These are phyloP conservation scores for Tephrocybe sp. DNA, from an alignment of 768 basidiomycete genomes.

Conservation along the genomic window DNA sequence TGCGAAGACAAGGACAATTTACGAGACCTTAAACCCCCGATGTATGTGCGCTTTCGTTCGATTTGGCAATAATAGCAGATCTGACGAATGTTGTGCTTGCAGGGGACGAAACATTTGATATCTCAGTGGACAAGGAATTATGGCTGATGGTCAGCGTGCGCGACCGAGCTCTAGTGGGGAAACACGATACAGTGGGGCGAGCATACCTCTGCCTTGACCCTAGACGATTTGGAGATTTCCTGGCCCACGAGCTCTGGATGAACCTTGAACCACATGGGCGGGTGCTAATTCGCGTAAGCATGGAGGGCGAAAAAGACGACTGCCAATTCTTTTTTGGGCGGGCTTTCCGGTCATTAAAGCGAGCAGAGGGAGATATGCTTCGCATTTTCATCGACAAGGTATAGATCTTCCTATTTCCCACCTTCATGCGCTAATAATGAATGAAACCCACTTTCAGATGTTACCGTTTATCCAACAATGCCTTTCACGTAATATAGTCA, in stretches of 20 bases:
- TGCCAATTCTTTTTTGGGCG: conserved; percentile 97
- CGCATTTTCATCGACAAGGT: conserved; percentile 98
- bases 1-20: conserved; percentile 94
- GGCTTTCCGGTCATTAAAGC: conserved; percentile 89
- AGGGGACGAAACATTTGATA: conserved; percentile 98
- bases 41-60: conserved; percentile 52
- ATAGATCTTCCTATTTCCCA: conserved; percentile 11
- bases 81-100: conserved; percentile 11
- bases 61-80: neutral
- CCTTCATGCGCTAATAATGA: neutral
- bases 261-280: conserved; percentile 85
- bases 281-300: conserved; percentile 84
- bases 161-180: conserved; percentile 86
- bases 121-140: conserved; percentile 88
- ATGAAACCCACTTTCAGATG: conserved; percentile 60
- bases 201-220: conserved; percentile 93
- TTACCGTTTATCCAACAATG: conserved; percentile 88
- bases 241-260: conserved; percentile 91
- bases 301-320: conserved; percentile 99
- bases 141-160: conserved; percentile 97
- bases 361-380: conserved; percentile 94
- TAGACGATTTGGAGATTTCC: conserved; percentile 79
- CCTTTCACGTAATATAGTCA: conserved; percentile 73
- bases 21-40: conserved; percentile 86
- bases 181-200: conserved; percentile 90